Evolutionary conservation across 2,329 filamentous ascomycete species (phyloP), one percentile per base, ranked within the genome.

Genomic region (Aspergillus terreus): DNA sequence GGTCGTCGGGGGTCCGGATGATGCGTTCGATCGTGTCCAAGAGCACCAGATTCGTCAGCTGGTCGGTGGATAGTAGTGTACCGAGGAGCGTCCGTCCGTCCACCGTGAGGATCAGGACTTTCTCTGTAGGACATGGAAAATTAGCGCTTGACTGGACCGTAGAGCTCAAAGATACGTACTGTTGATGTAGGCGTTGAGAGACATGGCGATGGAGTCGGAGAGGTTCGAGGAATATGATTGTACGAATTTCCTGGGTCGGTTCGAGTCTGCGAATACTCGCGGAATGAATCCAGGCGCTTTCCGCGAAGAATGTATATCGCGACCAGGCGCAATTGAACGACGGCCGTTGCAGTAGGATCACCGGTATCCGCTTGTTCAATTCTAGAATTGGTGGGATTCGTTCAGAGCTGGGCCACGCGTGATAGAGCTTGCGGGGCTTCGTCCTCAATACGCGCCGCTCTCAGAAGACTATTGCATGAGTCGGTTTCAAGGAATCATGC

Each of bases 41-140:
- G 11, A 99, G 81, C 23, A 97, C 91, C 56, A 99, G 77, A 73
- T 99, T 99, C 60, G 94, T 97, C 64, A 87, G 84, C 72, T 96
- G 86, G 71, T 99, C 94, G 68, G 87, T 91, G 42, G 88, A 90
- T 45, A 92, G 78, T 49, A 99, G 83, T 2, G 81, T 92, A 53
- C 94, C 94, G 55, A 90, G 81, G 19, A 92, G 76, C 44, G 90
- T 95, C 63, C 92, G 86, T 47, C 92, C 94, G 73, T 97, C 94
- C 61, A 90, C 87, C 25, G 94, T 97, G 58, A 97, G 82, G 65
- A 97, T 87, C 52, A 92, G 81, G 62, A 97, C 90, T 73, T 90
- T 95, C 75, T 96, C 94, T 96, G 40, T 12, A n/a, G 66, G 35
- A 47, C 36, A 7, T 36, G 15, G 4, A 14, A 6, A 21, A 44